Evolutionary conservation across 2,329 filamentous ascomycete species (phyloP).

Genomic region (Leptographium wingfieldii): DNA sequence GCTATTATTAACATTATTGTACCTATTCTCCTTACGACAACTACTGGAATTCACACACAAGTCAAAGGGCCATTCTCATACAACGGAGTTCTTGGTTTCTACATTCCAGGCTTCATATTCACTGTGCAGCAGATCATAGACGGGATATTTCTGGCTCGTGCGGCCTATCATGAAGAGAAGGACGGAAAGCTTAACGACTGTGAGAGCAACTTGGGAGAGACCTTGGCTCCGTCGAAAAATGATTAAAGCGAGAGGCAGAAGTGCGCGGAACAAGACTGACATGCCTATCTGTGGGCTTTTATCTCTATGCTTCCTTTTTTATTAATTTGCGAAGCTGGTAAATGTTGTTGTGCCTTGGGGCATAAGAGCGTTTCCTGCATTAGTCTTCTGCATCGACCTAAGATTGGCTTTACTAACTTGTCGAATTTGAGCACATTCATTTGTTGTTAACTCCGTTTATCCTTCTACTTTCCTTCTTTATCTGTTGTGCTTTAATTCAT

Average conservation of each 20-base stretch:
- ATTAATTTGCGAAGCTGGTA: too few relatives aligned
- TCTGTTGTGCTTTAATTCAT: too few relatives aligned
- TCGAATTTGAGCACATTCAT: too few relatives aligned
- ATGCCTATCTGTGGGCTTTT: too few relatives aligned
- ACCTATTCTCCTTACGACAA: slow-evolving; percentile 5
- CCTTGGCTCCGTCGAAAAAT: background rate
- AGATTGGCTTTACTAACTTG: too few relatives aligned
- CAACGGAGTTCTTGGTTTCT: slow-evolving; percentile 4
- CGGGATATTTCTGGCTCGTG: background rate
- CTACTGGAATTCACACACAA: slow-evolving; percentile 3
- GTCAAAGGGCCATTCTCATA: slow-evolving; percentile 3
- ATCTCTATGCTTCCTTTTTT: too few relatives aligned
- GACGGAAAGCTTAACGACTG: background rate
- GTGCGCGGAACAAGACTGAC: background rate
- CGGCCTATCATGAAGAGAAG: background rate
- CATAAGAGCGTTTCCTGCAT: too few relatives aligned
- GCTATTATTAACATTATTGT: slow-evolving; percentile 4
- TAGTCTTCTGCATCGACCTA: too few relatives aligned
- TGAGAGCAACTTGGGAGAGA: background rate
- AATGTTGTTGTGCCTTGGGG: too few relatives aligned
- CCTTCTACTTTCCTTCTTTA: too few relatives aligned
- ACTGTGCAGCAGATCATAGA: slow-evolving; percentile 3
- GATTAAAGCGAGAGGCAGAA: background rate
- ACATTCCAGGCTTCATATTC: slow-evolving; percentile 2
- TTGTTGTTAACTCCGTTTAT: too few relatives aligned